A percentile compares a stretch with the other conserved stretches of the same genome.
Evolutionary conservation across 2,329 filamentous ascomycete genomes (phyloP).

Genomic region (Aspergillus sp.): DNA sequence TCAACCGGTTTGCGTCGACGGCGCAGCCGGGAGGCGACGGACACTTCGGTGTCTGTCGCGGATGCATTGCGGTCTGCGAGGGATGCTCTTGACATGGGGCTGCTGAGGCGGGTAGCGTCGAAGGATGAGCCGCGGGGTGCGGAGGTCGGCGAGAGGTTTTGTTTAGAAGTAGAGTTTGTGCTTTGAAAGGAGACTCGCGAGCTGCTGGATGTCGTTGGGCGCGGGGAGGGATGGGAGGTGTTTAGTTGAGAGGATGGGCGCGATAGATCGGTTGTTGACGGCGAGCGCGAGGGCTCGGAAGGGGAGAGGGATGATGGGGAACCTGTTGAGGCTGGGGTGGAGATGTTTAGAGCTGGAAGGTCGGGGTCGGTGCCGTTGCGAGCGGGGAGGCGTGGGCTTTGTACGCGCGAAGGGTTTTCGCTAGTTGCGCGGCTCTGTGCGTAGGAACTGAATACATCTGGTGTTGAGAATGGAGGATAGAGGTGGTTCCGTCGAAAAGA

Average conservation of each 20-base stretch:
- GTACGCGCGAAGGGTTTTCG: slow-evolving; percentile 50
- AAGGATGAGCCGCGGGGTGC: slow-evolving; percentile 32
- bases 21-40: slow-evolving; percentile 48
- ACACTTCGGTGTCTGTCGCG: slow-evolving; percentile 27
- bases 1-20: slow-evolving; percentile 68
- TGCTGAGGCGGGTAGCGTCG: slow-evolving; percentile 32
- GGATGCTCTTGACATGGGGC: slow-evolving; percentile 30
- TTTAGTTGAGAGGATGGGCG: slow-evolving; percentile 22
- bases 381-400: slow-evolving; percentile 46
- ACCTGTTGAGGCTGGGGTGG: slow-evolving; percentile 38
- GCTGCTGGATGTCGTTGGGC: slow-evolving; percentile 36
- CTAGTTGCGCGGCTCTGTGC: slow-evolving; percentile 66
- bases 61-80: slow-evolving; percentile 30
- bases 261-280: slow-evolving; percentile 22
- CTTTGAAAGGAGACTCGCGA: slow-evolving; percentile 41
- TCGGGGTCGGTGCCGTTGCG: slow-evolving; percentile 38
- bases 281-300: slow-evolving; percentile 22
- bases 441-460: slow-evolving; percentile 75
- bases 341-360: slow-evolving; percentile 34
- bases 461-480: slow-evolving; percentile 79
- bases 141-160: slow-evolving; percentile 27
- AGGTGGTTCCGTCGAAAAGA: slow-evolving; percentile 87
- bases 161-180: slow-evolving; percentile 36
- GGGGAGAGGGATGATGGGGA: slow-evolving; percentile 38
- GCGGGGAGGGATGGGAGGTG: slow-evolving; percentile 24